Percentiles rank a stretch among this genome's conserved stretches.
phyloP scores from a whole-genome alignment of 2,329 filamentous ascomycete species.

The Aspergillus fijiensis region DNA sequence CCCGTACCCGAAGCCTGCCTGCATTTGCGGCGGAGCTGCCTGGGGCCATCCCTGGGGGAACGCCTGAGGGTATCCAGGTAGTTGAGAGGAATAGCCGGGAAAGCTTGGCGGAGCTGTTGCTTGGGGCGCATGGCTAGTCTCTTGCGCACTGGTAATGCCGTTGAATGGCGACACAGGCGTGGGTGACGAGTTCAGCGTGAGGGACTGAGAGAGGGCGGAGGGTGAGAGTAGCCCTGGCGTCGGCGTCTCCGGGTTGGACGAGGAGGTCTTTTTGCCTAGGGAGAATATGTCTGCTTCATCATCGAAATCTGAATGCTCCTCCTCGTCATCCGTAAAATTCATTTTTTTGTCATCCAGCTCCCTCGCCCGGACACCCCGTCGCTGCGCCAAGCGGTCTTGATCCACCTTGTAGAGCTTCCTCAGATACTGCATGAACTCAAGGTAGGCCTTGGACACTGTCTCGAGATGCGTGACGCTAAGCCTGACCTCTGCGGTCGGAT shows the following conservation, averaged over 20 bases:
- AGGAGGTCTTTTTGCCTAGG: neutral
- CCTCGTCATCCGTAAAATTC: neutral
- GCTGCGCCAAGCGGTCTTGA: neutral
- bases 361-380: neutral
- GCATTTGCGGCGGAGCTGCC: neutral
- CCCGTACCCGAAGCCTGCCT: neutral
- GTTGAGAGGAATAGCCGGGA: neutral
- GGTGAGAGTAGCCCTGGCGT: neutral
- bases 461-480: neutral
- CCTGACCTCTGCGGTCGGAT: slow-evolving; percentile 13
- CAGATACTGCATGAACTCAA: neutral
- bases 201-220: neutral
- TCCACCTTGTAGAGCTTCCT: neutral
- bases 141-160: neutral
- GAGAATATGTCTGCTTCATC: neutral
- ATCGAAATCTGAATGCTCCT: neutral
- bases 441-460: neutral
- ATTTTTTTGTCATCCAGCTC: neutral
- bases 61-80: neutral
- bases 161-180: neutral
- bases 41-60: neutral
- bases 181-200: neutral
- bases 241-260: neutral
- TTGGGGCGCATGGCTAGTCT: neutral
- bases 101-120: neutral